Conservation (phyloP, 176 grass and related monocot species). For the Thalia dealbata region DNA sequence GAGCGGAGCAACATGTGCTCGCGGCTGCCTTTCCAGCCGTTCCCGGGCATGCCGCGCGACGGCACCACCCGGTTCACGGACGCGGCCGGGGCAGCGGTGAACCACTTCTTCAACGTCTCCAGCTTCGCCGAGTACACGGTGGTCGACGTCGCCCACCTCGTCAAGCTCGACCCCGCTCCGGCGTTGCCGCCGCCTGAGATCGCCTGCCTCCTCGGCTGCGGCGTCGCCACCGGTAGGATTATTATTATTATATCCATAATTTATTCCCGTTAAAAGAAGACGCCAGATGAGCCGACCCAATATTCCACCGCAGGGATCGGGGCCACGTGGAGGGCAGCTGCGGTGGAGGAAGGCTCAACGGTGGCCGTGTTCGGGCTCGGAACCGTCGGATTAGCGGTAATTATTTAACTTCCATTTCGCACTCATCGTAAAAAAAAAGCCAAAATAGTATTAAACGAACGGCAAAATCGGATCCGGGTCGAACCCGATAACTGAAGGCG, state of each 20-base stretch:
- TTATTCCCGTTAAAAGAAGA: too few species aligned
- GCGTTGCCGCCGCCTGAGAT: conserved; percentile 36
- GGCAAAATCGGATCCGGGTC: neutral
- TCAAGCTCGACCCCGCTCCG: conserved; percentile 27
- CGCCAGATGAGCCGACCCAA: too few species aligned
- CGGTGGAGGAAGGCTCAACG: conserved; percentile 36
- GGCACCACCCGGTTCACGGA: conserved; percentile 37
- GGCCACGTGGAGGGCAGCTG: conserved; percentile 57
- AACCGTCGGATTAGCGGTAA: conserved; percentile 59
- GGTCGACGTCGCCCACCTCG: conserved; percentile 47
- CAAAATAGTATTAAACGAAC: too few species aligned
- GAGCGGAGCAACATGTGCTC: conserved; percentile 79
- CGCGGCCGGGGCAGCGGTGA: conserved; percentile 26
- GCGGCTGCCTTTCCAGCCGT: conserved; percentile 29
- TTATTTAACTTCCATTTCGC: too few species aligned
- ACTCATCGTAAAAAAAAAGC: too few species aligned
- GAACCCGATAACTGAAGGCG: conserved; percentile 13
- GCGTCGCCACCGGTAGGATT: conserved; percentile 37
- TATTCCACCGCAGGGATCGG: conserved; percentile 34
- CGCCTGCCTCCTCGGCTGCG: conserved; percentile 60
- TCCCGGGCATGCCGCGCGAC: conserved; percentile 43
- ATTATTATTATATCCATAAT: too few species aligned
- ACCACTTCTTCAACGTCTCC: conserved; percentile 41
- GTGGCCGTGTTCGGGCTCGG: conserved; percentile 67
- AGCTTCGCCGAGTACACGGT: conserved; percentile 83